Evolutionary conservation across 257 asterid genomes (phyloP), one percentile per base, ranked within the genome.

Genomic region (Hygrophila difformis): DNA sequence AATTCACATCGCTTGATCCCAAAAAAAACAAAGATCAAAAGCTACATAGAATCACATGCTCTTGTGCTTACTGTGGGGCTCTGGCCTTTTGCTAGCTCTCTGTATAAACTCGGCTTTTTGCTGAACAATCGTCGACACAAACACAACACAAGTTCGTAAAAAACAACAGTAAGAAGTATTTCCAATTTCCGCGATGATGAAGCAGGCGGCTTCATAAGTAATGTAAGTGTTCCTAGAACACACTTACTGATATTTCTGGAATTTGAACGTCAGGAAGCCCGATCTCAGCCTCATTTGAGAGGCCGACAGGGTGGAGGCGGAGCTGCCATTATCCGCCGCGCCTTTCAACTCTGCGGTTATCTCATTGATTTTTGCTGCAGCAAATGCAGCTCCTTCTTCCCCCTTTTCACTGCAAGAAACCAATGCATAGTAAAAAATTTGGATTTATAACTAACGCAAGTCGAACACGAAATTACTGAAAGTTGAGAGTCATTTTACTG

Each of bases 61-160:
- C 31, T 26, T 26, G 0, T 3, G 4, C 31, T 26, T 66, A 81
- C 97, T 93, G 66, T 71, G 42, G 98, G 96, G 56, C 87, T 73
- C 78, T 89, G 96, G 60, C 98, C 98, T 56, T 70, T 75, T 53
- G 96, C 69, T 47, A 89, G 93, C 54, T 89, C 94, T 3, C 59
- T 66, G 22, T 61, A 78, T 67, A 82, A 57, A 29, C 64, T 78
- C 50, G 96, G 94, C 22, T 82, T 62, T 22, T 62, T 76, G 67
- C 96, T 89, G 82, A 34, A 22, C 8, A 3, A 33, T 33, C 37
- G 6, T 9, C 8, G 10, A 33, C 12, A 5, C 37, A n/a, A n/a
- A n/a, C n/a, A n/a, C n/a, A n/a, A n/a, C n/a, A n/a, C n/a, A n/a
- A n/a, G n/a, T n/a, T n/a, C n/a, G n/a, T n/a, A n/a, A n/a, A n/a